These are phyloP conservation scores for Hymenoscyphus occultus DNA, from an alignment of 2,329 filamentous ascomycete genomes.

Conservation along the genomic window DNA sequence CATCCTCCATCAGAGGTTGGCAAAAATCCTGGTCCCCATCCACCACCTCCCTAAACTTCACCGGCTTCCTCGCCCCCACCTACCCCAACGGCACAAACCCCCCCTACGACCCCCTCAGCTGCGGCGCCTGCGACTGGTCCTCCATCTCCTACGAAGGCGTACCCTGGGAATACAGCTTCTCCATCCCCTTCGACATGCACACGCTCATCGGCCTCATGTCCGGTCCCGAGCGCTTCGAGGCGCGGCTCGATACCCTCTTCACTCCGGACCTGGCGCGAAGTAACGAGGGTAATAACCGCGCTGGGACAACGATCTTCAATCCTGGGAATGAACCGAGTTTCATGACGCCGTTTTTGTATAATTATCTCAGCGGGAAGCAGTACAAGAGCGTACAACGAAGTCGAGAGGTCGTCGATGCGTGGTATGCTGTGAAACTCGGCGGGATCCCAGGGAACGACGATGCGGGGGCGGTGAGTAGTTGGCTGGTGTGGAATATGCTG, in stretches of 20 bases:
- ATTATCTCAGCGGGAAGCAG: slow-evolving; percentile 43
- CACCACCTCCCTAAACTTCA: slow-evolving; percentile 46
- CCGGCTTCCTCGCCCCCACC: slow-evolving; percentile 56
- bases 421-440: slow-evolving; percentile 40
- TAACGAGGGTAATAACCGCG: slow-evolving; percentile 21
- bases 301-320: slow-evolving; percentile 44
- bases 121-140: slow-evolving; percentile 54
- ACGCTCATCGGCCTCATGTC: slow-evolving; percentile 51
- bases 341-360: slow-evolving; percentile 52
- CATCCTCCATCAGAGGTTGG: slow-evolving; percentile 47
- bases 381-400: slow-evolving; percentile 39
- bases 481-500: slow-evolving; percentile 43
- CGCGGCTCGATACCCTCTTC: slow-evolving; percentile 44
- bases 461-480: slow-evolving; percentile 8
- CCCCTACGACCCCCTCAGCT: slow-evolving; percentile 39
- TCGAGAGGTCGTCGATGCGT: slow-evolving; percentile 40
- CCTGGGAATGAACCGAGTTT: slow-evolving; percentile 54
- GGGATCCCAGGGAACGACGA: slow-evolving; percentile 43
- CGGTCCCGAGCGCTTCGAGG: slow-evolving; percentile 49
- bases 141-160: slow-evolving; percentile 33
- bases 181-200: slow-evolving; percentile 52
- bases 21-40: slow-evolving; percentile 55
- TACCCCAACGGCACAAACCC: slow-evolving; percentile 47
- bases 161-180: slow-evolving; percentile 4
- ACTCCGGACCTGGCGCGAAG: slow-evolving; percentile 40